phyloP scores from a whole-genome alignment of 805 yeast species.

The Kazachstania bromeliacearum region DNA sequence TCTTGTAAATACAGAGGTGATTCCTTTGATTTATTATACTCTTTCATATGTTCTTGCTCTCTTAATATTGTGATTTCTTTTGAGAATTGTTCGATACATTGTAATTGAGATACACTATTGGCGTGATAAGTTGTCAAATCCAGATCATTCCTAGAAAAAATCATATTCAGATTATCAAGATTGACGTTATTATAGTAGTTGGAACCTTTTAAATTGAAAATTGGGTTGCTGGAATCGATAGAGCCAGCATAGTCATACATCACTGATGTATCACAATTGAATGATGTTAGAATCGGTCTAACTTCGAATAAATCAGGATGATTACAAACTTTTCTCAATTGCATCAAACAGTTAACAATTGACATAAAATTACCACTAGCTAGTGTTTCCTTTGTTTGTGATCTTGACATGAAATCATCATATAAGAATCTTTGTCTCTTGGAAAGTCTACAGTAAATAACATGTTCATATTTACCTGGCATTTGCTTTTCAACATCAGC shows the following conservation, averaged over 20 bases:
- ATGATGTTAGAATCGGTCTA: conserved; percentile 86
- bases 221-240: conserved; percentile 33
- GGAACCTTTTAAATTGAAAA: conserved; percentile 5
- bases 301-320: conserved; percentile 96
- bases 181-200: conserved; percentile 29
- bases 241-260: conserved; percentile 37
- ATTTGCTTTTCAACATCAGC: conserved; percentile 97
- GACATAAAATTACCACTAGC: conserved; percentile 92
- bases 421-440: conserved; percentile 86
- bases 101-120: conserved; percentile 34
- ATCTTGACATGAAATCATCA: conserved; percentile 95
- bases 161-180: conserved; percentile 50
- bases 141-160: conserved; percentile 40
- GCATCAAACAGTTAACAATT: conserved; percentile 96
- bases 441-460: conserved; percentile 82
- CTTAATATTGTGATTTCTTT: conserved; percentile 38
- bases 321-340: conserved; percentile 88
- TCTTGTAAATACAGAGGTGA: conserved; percentile 22
- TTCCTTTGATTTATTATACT: conserved; percentile 6
- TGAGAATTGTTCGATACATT: conserved; percentile 39
- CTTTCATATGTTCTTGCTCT: conserved; percentile 11
- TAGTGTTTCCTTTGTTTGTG: conserved; percentile 87
- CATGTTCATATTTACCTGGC: conserved; percentile 97
- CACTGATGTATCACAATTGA: conserved; percentile 62
- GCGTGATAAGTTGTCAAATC: conserved; percentile 38